Conservation (phyloP, 2,329 filamentous ascomycete species). For the Paraconiothyrium brasiliense region DNA sequence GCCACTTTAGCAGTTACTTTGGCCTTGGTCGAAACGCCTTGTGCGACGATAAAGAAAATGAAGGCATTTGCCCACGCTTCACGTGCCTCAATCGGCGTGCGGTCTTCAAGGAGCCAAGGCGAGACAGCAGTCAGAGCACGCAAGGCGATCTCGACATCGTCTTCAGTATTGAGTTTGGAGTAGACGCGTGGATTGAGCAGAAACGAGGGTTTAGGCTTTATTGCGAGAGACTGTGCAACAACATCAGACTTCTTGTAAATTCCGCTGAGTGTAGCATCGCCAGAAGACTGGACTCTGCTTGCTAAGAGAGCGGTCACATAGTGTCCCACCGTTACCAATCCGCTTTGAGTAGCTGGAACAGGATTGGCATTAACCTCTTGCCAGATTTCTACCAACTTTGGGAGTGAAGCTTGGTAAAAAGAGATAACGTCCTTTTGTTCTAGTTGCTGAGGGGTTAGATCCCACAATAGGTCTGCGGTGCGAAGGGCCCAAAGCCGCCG, state of each 20-base stretch:
- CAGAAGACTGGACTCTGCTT: conserved; percentile 63
- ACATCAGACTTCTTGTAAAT: conserved; percentile 71
- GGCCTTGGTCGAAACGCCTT: conserved; percentile 67
- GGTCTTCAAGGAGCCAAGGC: conserved; percentile 61
- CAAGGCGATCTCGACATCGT: conserved; percentile 81
- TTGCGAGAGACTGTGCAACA: conserved; percentile 70
- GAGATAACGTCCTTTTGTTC: conserved; percentile 57
- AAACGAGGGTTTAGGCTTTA: conserved; percentile 86
- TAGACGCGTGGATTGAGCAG: conserved; percentile 86
- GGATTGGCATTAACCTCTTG: conserved; percentile 82
- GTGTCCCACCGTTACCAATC: conserved; percentile 81
- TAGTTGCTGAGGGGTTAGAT: conserved; percentile 59
- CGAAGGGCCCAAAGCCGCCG: conserved; percentile 83
- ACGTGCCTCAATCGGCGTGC: conserved; percentile 57
- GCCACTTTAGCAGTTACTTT: conserved; percentile 70
- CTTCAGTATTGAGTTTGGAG: conserved; percentile 76
- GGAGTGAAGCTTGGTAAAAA: conserved; percentile 61
- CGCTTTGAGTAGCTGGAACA: conserved; percentile 79
- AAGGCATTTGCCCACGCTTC: conserved; percentile 84
- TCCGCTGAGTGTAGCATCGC: conserved; percentile 64
- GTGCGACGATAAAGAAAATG: conserved; percentile 78
- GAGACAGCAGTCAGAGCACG: conserved; percentile 73
- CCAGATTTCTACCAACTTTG: conserved; percentile 74
- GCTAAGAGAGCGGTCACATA: conserved; percentile 72
- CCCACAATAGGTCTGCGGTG: conserved; percentile 75